These are phyloP conservation scores for Tilletia walkeri DNA, from an alignment of 1,284 basidiomycete genomes.

Conservation along the genomic window DNA sequence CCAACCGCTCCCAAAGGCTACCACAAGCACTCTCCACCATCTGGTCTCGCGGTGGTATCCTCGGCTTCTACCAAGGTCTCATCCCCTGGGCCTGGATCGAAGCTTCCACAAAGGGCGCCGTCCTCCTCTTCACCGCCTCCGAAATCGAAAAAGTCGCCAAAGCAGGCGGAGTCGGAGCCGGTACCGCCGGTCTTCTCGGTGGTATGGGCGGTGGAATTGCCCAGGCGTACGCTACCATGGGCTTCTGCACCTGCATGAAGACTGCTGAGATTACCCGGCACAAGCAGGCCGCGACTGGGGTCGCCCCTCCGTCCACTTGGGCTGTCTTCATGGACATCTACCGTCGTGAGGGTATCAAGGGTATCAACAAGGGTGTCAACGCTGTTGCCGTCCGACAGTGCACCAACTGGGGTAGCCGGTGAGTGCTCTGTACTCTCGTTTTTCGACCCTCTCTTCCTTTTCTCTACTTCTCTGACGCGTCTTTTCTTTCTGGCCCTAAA, in stretches of 20 bases:
- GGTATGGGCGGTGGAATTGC: conserved; percentile 97
- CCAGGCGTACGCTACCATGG: conserved; percentile 99
- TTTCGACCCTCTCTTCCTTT: neutral
- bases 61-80: conserved; percentile 95
- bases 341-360: conserved; percentile 83
- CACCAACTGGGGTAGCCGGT: conserved; percentile 99
- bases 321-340: conserved; percentile 91
- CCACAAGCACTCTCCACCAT: conserved; percentile 78
- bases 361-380: conserved; percentile 99
- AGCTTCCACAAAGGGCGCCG: conserved; percentile 95
- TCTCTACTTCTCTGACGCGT: conserved; percentile 9
- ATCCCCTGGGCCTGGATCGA: conserved; percentile 99
- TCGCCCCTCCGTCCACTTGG: conserved; percentile 84
- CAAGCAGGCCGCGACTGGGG: conserved; percentile 85
- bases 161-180: conserved; percentile 74
- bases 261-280: conserved; percentile 97
- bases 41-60: conserved; percentile 83
- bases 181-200: conserved; percentile 81
- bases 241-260: conserved; percentile 86
- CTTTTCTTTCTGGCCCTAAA: neutral
- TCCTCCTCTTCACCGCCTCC: conserved; percentile 90
- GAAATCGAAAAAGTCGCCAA: conserved; percentile 78
- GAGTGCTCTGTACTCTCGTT: conserved; percentile 42
- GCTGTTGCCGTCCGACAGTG: conserved; percentile 91
- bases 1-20: conserved; percentile 73